Base-by-base conservation (phyloP, 306 rosid genomes). In the Vicia villosa region DNA sequence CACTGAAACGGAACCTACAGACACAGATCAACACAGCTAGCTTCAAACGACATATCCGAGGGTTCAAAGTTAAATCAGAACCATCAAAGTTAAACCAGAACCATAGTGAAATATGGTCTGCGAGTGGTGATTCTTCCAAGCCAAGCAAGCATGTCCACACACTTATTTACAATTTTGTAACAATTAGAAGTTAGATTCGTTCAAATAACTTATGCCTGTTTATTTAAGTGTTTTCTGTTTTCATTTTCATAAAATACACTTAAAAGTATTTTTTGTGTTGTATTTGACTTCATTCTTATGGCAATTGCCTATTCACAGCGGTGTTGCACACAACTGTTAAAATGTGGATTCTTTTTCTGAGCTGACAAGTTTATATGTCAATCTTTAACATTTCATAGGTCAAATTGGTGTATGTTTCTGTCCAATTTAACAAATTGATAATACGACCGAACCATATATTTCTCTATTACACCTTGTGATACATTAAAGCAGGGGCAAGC, bases 231-330 rank as follows among this genome's bases (percentile, higher is more conserved):
- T 30, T 30, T 30, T 30, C 36, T 32, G 37, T 6, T 34, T 34
- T 34, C 38, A 34, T 34, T 34, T 34, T 34, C 38, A 34, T 34
- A 32, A 32, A 32, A 32, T 32, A 32, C 37, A 32, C 37, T 5
- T 1, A 22, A 22, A 24, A 24, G 28, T 24, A 24, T 58, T 47
- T 41, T 15, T 19, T 10, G 17, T 70, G 49, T 66, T 66, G 83
- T 82, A 82, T 65, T 74, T 59, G 69, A 54, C 40, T 74, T 66
- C 66, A 78, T 78, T 78, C 75, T 60, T 74, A 19, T 65, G 72
- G 73, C 78, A 63, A 77, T 59, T 66, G 82, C 75, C 73, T 37
- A 34, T 32, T 38, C 50, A 10, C 50, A 45, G 59, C 63, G 74
- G 68, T 77, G 74, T 64, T 69, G 72, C 66, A 74, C 78, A 22